Evolutionary conservation across 495 filamentous ascomycete species (phyloP), one percentile per base, ranked within the genome.

Genomic region (Hyaloscypha variabilis): DNA sequence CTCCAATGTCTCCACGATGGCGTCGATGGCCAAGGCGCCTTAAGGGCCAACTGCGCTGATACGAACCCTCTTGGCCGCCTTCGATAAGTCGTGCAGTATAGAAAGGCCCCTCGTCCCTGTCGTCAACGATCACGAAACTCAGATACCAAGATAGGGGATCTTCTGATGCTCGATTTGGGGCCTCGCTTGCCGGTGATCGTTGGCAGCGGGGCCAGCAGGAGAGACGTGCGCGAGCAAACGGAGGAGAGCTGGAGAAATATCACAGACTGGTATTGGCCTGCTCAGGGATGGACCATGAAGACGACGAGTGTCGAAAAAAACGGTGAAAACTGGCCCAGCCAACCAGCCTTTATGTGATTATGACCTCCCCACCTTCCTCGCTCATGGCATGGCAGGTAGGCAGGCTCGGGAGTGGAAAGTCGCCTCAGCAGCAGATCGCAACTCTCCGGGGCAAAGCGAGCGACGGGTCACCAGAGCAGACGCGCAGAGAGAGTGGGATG

Each of bases 221-320:
- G 67, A 65, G 67, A 65, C 58, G 63, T 66, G 67, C 67, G 36
- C 51, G 36, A 59, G 55, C 56, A 62, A 65, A 69, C 52, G 58
- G 53, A 59, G 28, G 34, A 62, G 58, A 52, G 31, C 42, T 31
- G 61, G 61, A 57, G 34, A 46, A 34, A 53, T 49, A 67, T 53
- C 34, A 53, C 60, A 13, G 36, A 8, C 46, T 52, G 23, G n/a
- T 49, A 50, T 58, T 46, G 39, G 39, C 39, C 8, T 8, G 13
- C 39, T 46, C 66, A 53, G 60, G 60, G 66, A 64, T 68, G 21
- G 56, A 25, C 66, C 60, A 28, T 60, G 66, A 55, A 51, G 13
- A 51, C 17, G 30, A 28, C 26, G 26, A 21, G n/a, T 6, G 17
- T 28, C 0, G n/a, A 36, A 58, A 58, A 46, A 31, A 58, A n/a